Percentiles rank a stretch among this genome's conserved stretches.
Conservation (phyloP, 768 basidiomycete species). For the Rhodotorula paludigena region DNA sequence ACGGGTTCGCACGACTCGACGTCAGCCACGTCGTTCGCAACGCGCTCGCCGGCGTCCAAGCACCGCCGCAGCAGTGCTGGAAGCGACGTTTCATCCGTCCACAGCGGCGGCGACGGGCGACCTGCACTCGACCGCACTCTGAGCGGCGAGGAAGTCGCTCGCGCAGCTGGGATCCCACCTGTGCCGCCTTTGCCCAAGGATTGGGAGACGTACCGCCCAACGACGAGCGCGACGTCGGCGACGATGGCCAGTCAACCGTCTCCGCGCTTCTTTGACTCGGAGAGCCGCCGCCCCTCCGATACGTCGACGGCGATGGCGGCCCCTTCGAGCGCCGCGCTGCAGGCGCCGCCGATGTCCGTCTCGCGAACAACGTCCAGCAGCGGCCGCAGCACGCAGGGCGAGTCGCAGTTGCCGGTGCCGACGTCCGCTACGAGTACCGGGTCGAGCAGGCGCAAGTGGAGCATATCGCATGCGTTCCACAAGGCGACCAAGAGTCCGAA, state of each 20-base stretch:
- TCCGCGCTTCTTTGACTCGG: conserved; percentile 43
- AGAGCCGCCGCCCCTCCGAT: conserved; percentile 49
- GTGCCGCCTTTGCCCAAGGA: conserved; percentile 91
- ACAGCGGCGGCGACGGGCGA: conserved; percentile 61
- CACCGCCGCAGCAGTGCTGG: conserved; percentile 74
- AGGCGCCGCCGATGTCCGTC: conserved; percentile 12
- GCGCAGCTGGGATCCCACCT: conserved; percentile 68
- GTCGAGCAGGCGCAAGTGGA: conserved; percentile 31
- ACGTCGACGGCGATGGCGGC: conserved; percentile 2
- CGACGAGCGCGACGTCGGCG: no score
- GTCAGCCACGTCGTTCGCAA: conserved; percentile 68
- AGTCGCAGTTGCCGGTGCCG: background rate
- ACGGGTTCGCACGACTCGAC: conserved; percentile 78
- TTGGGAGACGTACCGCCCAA: conserved; percentile 51
- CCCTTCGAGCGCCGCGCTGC: background rate
- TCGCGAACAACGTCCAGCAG: conserved; percentile 8
- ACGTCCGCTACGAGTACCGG: background rate
- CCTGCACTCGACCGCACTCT: conserved; percentile 59
- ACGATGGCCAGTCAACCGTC: no score
- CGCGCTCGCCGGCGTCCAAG: conserved; percentile 66
- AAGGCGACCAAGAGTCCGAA: conserved; percentile 37
- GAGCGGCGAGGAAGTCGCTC: conserved; percentile 52
- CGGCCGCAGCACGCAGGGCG: conserved; percentile 2
- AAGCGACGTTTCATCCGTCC: conserved; percentile 73
- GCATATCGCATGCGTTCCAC: conserved; percentile 36